phyloP scores from a whole-genome alignment of 805 yeast species.

The Blastobotrys terrestris region DNA sequence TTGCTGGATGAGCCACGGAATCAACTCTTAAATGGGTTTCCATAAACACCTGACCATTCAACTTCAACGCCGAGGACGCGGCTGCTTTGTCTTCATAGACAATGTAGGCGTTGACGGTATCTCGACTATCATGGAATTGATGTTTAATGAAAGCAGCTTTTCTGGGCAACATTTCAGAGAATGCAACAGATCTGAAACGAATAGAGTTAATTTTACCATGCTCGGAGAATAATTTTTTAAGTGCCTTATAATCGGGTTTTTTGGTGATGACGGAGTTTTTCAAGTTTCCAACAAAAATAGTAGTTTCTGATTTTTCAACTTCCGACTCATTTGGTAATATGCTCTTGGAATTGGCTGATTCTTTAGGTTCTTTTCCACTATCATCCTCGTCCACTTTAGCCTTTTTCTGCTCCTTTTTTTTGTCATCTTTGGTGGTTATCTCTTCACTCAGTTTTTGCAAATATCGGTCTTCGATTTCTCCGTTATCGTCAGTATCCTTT shows the following conservation, averaged over 20 bases:
- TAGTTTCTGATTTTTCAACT: conserved; percentile 73
- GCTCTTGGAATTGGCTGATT: conserved; percentile 35
- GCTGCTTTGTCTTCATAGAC: conserved; percentile 57
- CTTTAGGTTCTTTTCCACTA: conserved; percentile 15
- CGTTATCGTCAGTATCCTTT: conserved; percentile 34
- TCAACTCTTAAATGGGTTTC: conserved; percentile 84
- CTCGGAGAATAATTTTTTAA: conserved; percentile 52
- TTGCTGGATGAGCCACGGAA: conserved; percentile 85
- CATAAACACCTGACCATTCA: conserved; percentile 65
- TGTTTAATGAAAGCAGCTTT: conserved; percentile 84
- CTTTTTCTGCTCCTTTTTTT: conserved; percentile 13
- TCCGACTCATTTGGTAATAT: conserved; percentile 62
- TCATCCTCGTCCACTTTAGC: conserved; percentile 24
- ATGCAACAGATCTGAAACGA: conserved; percentile 88
- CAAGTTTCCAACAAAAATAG: conserved; percentile 85
- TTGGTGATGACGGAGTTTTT: conserved; percentile 57
- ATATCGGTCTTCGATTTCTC: conserved; percentile 45
- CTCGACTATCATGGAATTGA: conserved; percentile 68
- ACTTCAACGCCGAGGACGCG: conserved; percentile 36
- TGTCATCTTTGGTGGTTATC: conserved; percentile 13
- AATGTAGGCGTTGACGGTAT: conserved; percentile 80
- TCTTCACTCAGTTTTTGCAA: conserved; percentile 20
- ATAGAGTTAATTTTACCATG: conserved; percentile 60
- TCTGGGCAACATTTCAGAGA: conserved; percentile 81
- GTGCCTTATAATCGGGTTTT: conserved; percentile 52